phyloP scores from a whole-genome alignment of 1,284 basidiomycete species.

The Rhodotorula glutinis region DNA sequence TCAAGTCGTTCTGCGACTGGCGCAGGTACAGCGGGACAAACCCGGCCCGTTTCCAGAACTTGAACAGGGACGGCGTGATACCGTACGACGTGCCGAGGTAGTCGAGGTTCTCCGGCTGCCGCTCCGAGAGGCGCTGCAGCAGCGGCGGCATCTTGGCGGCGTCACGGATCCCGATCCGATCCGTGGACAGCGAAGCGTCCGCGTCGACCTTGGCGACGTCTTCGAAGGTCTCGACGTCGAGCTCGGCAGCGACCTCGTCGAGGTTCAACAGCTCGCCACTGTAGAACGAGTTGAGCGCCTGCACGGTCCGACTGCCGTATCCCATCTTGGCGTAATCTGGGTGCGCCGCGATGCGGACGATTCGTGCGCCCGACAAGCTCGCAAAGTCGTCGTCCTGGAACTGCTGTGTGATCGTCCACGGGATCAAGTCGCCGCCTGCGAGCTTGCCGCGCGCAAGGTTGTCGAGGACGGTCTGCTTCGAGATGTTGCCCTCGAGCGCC shows the following conservation, averaged over 20 bases:
- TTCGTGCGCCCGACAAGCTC: constrained; percentile 79
- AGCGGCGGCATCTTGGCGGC: constrained; percentile 84
- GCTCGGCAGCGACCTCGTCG: constrained; percentile 64
- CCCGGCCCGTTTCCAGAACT: constrained; percentile 95
- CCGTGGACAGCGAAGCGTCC: constrained; percentile 56
- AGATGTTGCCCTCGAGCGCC: constrained; percentile 91
- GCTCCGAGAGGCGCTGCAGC: constrained; percentile 83
- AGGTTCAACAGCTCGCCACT: constrained; percentile 86
- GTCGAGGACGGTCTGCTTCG: constrained; percentile 79
- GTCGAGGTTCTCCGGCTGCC: constrained; percentile 84
- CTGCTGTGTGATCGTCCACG: constrained; percentile 90
- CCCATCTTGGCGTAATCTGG: constrained; percentile 98
- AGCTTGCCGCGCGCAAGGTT: constrained; percentile 73
- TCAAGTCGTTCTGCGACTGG: constrained; percentile 90
- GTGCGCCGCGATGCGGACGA: constrained; percentile 95
- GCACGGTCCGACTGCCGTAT: constrained; percentile 87
- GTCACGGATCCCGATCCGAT: constrained; percentile 71
- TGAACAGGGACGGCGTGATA: constrained; percentile 78
- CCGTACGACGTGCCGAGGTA: constrained; percentile 97
- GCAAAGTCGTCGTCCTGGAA: constrained; percentile 97
- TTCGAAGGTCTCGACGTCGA: constrained; percentile 58
- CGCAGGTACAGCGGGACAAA: constrained; percentile 89
- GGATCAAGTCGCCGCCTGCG: constrained; percentile 94
- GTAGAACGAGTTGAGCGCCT: constrained; percentile 85
- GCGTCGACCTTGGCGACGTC: constrained; percentile 56